Conservation (phyloP, 495 filamentous ascomycete species). For the Daldinia decipiens region DNA sequence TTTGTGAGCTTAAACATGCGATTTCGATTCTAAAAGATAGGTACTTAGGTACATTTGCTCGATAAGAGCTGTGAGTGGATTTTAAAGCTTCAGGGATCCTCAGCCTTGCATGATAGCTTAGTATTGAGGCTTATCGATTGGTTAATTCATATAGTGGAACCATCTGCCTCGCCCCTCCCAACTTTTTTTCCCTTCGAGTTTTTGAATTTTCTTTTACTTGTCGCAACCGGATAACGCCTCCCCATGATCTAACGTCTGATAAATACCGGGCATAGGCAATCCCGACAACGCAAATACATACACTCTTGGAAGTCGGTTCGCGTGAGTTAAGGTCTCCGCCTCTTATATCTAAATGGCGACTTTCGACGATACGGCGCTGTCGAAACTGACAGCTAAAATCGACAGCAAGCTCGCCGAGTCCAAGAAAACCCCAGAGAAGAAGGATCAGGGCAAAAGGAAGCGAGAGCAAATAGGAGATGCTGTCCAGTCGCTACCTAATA, state of each 20-base stretch:
- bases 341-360: constrained; percentile 49
- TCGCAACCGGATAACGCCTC: constrained; percentile 20
- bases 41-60: constrained; percentile 21
- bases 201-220: constrained; percentile 35
- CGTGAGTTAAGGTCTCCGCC: no score
- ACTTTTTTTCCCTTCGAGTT: constrained; percentile 37
- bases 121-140: constrained; percentile 22
- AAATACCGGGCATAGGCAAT: background rate
- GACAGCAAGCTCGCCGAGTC: constrained; percentile 54
- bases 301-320: background rate
- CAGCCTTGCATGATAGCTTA: constrained; percentile 18
- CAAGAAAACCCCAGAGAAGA: constrained; percentile 36
- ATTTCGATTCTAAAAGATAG: constrained; percentile 6
- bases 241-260: constrained; percentile 2
- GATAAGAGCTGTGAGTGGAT: background rate
- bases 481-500: constrained; percentile 41
- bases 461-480: constrained; percentile 39
- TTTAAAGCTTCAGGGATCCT: background rate
- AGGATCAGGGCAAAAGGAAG: constrained; percentile 46
- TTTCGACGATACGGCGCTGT: constrained; percentile 70
- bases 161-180: constrained; percentile 45
- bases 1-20: background rate
- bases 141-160: background rate
- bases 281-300: background rate
- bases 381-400: constrained; percentile 71